Evolutionary conservation across 352 stramenopile genomes (phyloP).

Genomic region (Ophiocytium majus): DNA sequence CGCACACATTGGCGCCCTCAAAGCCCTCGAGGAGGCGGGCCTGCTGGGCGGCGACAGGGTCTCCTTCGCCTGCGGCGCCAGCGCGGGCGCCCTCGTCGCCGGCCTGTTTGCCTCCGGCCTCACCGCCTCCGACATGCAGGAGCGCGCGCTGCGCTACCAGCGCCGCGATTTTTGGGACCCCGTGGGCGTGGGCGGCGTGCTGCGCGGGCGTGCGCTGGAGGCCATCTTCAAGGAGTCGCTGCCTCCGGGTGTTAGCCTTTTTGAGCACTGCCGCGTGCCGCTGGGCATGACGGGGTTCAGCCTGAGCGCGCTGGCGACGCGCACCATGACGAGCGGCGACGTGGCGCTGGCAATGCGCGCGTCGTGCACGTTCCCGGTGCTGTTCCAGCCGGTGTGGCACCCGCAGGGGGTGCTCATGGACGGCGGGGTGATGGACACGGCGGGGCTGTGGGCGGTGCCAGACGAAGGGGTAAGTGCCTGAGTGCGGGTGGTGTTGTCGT

Average conservation of each 20-base stretch:
- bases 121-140: constrained; percentile 34
- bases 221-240: constrained; percentile 29
- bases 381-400: constrained; percentile 54
- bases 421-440: constrained; percentile 44
- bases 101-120: constrained; percentile 47
- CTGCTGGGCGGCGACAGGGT: constrained; percentile 33
- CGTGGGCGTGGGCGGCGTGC: neutral
- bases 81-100: constrained; percentile 41
- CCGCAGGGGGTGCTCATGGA: constrained; percentile 43
- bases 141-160: constrained; percentile 31
- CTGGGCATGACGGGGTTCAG: constrained; percentile 45
- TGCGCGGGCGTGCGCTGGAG: constrained; percentile 24
- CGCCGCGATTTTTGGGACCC: constrained; percentile 51
- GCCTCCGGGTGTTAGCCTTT: constrained; percentile 27
- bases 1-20: constrained; percentile 50
- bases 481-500: no score
- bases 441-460: constrained; percentile 49
- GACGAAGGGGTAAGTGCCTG: constrained; percentile 17
- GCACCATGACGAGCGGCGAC: constrained; percentile 21
- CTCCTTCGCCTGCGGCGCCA: constrained; percentile 40
- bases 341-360: constrained; percentile 42
- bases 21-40: constrained; percentile 44
- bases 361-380: constrained; percentile 49
- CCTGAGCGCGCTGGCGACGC: constrained; percentile 34
- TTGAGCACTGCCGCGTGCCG: constrained; percentile 47